Evolutionary conservation across 2,329 filamentous ascomycete genomes (phyloP), one percentile per base, ranked within the genome.

Genomic region (Talaromyces atroroseus): DNA sequence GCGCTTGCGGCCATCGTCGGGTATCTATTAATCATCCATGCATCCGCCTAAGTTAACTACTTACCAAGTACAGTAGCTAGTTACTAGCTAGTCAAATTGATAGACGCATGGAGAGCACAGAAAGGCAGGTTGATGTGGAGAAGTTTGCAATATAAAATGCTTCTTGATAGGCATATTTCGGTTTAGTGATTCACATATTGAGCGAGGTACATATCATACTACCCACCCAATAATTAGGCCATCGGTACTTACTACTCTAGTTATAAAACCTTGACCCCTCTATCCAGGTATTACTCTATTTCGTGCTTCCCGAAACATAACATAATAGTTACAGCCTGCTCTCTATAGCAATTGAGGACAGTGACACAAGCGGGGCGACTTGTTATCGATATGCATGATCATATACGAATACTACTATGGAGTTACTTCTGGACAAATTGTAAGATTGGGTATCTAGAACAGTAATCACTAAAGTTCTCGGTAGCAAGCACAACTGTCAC

Each of bases 1-100:
- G 16, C 32, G 14, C 14, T 26, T 44, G 44, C 49, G 49, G 49
- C 38, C 49, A 44, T 52, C 49, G 23, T 52, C 49, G 49, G 49
- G 49, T 52, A 52, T 32, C 12, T 36, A 36, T 36, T 16, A 16
- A 36, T 16, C 32, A 16, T 16, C 32, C 32, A 36, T 36, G 32
- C 32, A 36, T 36, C 32, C 10, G 32, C 32, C 26, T 29, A 29
- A 11, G 7, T 10, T 10, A 29, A 29, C 26, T 29, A 29, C 5
- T 26, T 29, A 29, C 26, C 2, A 29, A 29, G 6, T 29, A 29
- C 26, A 29, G 26, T 29, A 29, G n/a, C n/a, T n/a, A n/a, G n/a
- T n/a, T n/a, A n/a, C n/a, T n/a, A 10, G 4, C 26, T 29, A 29
- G 26, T 29, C 26, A 8, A 29, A 8, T 29, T 29, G 26, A 29